Evolutionary conservation across 2,329 filamentous ascomycete species (phyloP).

Genomic region (Lachnellula subtilissima): DNA sequence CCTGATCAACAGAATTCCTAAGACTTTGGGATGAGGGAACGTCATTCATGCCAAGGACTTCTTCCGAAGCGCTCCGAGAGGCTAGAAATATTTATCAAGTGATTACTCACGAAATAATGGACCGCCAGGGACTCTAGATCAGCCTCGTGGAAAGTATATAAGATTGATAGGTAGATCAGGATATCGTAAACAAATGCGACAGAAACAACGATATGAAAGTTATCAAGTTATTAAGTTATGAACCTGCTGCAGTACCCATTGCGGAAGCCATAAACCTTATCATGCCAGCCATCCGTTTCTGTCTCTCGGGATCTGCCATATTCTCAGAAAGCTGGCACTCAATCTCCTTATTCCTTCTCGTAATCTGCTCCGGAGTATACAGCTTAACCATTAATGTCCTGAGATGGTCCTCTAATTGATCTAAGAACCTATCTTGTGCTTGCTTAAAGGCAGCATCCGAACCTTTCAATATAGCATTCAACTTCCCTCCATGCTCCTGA

Average conservation of each 20-base stretch:
- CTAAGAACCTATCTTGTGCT: neutral
- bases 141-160: too few relatives aligned
- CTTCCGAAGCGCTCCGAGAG: too few relatives aligned
- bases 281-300: neutral
- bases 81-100: too few relatives aligned
- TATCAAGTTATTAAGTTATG: neutral
- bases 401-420: neutral
- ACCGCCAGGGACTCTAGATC: too few relatives aligned
- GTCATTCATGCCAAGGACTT: too few relatives aligned
- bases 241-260: neutral
- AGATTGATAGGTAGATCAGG: too few relatives aligned
- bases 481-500: conserved; percentile 1
- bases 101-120: too few relatives aligned
- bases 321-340: neutral
- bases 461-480: conserved; percentile 3
- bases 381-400: neutral
- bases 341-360: conserved; percentile 1
- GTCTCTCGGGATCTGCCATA: neutral
- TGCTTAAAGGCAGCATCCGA: conserved; percentile 1
- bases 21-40: too few relatives aligned
- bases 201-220: neutral
- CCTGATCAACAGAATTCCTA: too few relatives aligned
- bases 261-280: neutral
- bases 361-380: neutral
- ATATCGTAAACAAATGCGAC: too few relatives aligned